Conservation (phyloP, 2,329 filamentous ascomycete genomes). For the Simplicillium aogashimaense region DNA sequence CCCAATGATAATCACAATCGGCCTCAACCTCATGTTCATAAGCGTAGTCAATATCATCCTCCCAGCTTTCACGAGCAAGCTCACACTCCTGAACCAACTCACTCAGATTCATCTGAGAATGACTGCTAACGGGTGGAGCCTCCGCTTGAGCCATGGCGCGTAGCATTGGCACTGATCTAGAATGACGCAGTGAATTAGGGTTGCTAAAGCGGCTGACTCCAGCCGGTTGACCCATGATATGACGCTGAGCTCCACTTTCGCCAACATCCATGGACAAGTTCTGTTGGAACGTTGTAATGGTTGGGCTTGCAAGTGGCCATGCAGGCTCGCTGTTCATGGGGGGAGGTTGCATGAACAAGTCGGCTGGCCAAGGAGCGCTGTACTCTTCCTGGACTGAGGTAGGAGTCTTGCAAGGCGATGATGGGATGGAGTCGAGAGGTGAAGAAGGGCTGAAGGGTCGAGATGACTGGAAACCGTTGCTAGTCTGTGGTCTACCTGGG, state of each 20-base stretch:
- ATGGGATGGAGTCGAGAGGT: conserved; percentile 9
- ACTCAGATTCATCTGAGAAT: conserved; percentile 6
- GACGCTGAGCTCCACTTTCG: too few relatives aligned
- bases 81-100: conserved; percentile 17
- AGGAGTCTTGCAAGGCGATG: conserved; percentile 6
- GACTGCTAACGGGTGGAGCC: conserved; percentile 9
- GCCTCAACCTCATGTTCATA: conserved; percentile 61
- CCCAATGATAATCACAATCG: conserved; percentile 58
- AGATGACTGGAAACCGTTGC: conserved; percentile 33
- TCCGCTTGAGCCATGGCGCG: conserved; percentile 31
- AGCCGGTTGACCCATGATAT: conserved; percentile 12
- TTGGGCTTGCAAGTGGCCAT: conserved; percentile 25
- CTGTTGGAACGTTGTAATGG: conserved; percentile 1
- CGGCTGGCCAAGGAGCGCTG: conserved; percentile 15
- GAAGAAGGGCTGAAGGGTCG: conserved; percentile 26
- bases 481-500: conserved; percentile 33
- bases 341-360: conserved; percentile 30
- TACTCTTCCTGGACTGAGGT: conserved; percentile 2
- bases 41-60: conserved; percentile 61
- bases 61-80: conserved; percentile 44
- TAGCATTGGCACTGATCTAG: conserved; percentile 45
- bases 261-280: too few relatives aligned
- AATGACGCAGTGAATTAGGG: conserved; percentile 41
- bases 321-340: conserved; percentile 26
- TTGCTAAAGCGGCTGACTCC: conserved; percentile 36